phyloP scores from a whole-genome alignment of 148 eudicot species.

The Vaccinium vitisidaea region DNA sequence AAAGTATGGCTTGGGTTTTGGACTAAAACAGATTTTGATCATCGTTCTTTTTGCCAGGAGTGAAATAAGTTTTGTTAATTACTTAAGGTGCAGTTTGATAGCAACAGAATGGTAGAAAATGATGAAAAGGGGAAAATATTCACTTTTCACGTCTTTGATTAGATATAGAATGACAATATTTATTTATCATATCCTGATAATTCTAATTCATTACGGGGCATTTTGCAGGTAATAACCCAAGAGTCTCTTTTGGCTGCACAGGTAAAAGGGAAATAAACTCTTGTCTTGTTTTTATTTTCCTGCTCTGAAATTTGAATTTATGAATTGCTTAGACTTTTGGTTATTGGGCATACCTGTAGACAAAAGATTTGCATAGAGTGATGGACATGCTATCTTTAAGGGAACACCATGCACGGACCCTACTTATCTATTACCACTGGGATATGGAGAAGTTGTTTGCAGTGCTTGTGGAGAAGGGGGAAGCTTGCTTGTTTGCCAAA shows the following conservation, averaged over 20 bases:
- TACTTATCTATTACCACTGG: slow-evolving; percentile 70
- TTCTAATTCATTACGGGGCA: not conserved
- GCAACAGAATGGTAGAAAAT: not conserved
- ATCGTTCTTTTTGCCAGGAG: not conserved
- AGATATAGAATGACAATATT: not conserved
- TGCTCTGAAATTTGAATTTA: not conserved
- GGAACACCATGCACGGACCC: slow-evolving; percentile 66
- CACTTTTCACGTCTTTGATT: not conserved
- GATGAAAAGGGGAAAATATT: not conserved
- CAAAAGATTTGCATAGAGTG: slow-evolving; percentile 57
- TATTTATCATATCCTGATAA: not conserved
- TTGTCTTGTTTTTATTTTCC: not conserved
- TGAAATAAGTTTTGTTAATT: not conserved
- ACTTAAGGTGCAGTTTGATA: not conserved
- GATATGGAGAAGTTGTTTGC: slow-evolving; percentile 54
- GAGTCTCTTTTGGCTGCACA: slow-evolving; percentile 64
- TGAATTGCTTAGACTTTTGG: not conserved
- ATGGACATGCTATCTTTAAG: slow-evolving; percentile 62
- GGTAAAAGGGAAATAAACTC: slow-evolving; percentile 28
- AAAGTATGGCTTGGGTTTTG: not conserved
- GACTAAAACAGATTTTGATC: not conserved
- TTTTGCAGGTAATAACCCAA: slow-evolving; percentile 58
- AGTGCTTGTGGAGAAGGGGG: slow-evolving; percentile 56
- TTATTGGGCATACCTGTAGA: slow-evolving; percentile 29
- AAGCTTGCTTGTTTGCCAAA: slow-evolving; percentile 45